Conservation (phyloP, 441 rosid species). For the Dalechampia spathulata region DNA sequence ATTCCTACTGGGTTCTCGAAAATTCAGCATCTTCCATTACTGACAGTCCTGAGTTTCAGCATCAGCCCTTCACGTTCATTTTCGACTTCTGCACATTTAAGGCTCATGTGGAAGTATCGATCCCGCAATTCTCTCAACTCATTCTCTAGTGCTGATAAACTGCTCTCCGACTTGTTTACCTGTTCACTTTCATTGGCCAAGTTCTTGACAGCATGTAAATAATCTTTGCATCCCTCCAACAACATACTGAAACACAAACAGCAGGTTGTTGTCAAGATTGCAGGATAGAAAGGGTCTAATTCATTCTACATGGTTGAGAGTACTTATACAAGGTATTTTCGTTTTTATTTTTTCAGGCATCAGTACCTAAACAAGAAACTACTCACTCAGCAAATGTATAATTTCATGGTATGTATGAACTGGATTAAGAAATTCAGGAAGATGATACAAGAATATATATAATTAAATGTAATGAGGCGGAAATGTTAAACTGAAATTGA, state of each 20-base stretch:
- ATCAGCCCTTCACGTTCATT: constrained; percentile 46
- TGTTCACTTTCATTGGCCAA: constrained; percentile 13
- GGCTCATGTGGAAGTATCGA: constrained; percentile 55
- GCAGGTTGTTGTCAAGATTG: neutral
- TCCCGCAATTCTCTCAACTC: constrained; percentile 49
- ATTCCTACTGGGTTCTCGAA: neutral
- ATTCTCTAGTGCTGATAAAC: constrained; percentile 19
- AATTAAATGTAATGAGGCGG: no score
- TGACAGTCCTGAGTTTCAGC: constrained; percentile 38
- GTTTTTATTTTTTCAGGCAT: no score
- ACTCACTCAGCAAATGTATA: no score
- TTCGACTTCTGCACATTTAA: constrained; percentile 58
- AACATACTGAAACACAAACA: constrained; percentile 30
- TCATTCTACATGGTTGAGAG: no score
- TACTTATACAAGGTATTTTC: no score
- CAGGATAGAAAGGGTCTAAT: no score
- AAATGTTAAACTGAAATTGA: no score
- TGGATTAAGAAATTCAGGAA: no score
- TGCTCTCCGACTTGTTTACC: constrained; percentile 8
- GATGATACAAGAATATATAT: no score
- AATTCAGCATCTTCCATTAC: constrained; percentile 28
- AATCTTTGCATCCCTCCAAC: constrained; percentile 16
- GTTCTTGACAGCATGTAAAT: constrained; percentile 10
- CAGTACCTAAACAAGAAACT: no score
- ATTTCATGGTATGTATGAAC: no score